phyloP scores from a whole-genome alignment of 345 rosid genomes.

The Pugionium dolabratum region DNA sequence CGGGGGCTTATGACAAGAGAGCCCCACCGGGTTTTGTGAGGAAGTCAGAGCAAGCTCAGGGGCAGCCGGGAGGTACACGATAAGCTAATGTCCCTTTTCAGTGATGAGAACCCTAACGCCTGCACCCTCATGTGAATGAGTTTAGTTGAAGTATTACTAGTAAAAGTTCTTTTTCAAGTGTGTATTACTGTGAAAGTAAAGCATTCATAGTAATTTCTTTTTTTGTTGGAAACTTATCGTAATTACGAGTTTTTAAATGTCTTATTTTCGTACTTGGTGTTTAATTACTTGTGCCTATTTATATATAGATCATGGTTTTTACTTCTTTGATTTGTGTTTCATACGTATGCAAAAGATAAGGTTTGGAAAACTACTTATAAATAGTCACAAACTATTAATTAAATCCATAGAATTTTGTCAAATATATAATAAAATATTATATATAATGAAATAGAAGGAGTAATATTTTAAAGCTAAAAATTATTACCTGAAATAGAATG shows the following conservation, averaged over 20 bases:
- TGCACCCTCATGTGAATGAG: conserved; percentile 33
- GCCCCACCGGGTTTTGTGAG: conserved; percentile 42
- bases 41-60: conserved; percentile 38
- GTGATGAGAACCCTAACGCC: conserved; percentile 45
- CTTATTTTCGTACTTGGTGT: background rate
- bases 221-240: background rate
- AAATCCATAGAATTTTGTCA: no score
- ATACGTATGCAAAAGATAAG: background rate
- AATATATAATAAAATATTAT: no score
- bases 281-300: background rate
- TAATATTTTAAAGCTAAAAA: no score
- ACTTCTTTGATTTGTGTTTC: background rate
- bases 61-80: conserved; percentile 38
- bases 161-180: no score
- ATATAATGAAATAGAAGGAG: no score
- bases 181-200: no score
- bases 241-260: background rate
- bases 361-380: background rate
- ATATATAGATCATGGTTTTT: background rate
- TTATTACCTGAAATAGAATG: background rate
- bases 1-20: conserved; percentile 40
- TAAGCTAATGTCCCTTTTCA: conserved; percentile 38
- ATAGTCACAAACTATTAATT: no score
- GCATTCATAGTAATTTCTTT: no score
- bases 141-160: no score